Conservation (phyloP, 2,329 filamentous ascomycete species). For the Hypoxylon sp. region DNA sequence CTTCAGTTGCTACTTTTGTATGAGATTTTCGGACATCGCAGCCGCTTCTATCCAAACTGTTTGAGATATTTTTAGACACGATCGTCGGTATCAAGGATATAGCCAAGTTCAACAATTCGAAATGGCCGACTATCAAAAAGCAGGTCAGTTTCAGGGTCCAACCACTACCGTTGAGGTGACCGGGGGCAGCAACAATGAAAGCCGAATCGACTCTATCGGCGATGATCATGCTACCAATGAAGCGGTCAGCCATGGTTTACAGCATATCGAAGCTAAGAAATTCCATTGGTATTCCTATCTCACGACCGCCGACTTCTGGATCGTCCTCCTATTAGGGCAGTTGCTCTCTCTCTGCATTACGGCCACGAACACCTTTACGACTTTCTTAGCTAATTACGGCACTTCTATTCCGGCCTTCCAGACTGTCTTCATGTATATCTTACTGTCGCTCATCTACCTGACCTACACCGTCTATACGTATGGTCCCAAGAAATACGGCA, state of each 20-base stretch:
- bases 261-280: conserved; percentile 68
- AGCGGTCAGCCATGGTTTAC: conserved; percentile 66
- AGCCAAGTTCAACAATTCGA: conserved; percentile 48
- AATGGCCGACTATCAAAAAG: conserved; percentile 52
- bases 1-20: conserved; percentile 32
- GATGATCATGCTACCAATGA: conserved; percentile 52
- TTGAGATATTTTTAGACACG: conserved; percentile 30
- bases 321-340: conserved; percentile 85
- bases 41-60: conserved; percentile 29
- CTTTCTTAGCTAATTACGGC: conserved; percentile 74
- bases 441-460: conserved; percentile 87
- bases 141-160: conserved; percentile 45
- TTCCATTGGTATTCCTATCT: conserved; percentile 81
- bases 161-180: conserved; percentile 50
- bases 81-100: conserved; percentile 38
- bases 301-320: conserved; percentile 88
- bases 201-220: conserved; percentile 39
- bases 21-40: conserved; percentile 36
- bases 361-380: conserved; percentile 90
- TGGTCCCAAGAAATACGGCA: conserved; percentile 78
- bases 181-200: conserved; percentile 41
- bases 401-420: conserved; percentile 96
- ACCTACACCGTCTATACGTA: conserved; percentile 83
- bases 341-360: conserved; percentile 91
- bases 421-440: conserved; percentile 92